Base-by-base conservation (phyloP, 1,284 basidiomycete species). In the Microbotryum lychnidis-dioicae region DNA sequence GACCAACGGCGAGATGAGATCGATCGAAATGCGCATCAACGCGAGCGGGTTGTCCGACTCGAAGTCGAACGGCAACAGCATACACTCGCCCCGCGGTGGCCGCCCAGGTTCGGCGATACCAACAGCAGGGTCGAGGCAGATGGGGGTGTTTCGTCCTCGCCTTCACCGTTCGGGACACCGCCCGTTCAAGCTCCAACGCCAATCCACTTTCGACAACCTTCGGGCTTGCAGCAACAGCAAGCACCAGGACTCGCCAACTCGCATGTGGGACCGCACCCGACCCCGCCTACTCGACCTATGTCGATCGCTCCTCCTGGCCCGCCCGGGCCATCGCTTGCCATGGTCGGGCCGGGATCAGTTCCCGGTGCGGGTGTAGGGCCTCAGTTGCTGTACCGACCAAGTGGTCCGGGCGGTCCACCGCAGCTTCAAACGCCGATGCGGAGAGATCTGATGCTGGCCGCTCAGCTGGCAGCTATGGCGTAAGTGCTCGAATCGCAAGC, bases 401-500 rank as follows among this genome's bases (percentile, higher is more conserved):
- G 2, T 1, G 37, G 37, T 37, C 37, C 37, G 12, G 37, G 12
- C 37, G 37, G 37, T 16, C 51, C 51, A 53, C 27, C 51, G 14
- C n/a, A 44, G 16, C 20, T 27, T 1, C 9, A 48, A 51, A n/a
- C 8, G 14, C 29, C 29, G 21, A 27, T n/a, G 21, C 9, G 14
- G 6, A 16, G 25, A 4, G 50, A 18, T 1, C 33, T 21, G 21
- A 47, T 52, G 2, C 57, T 68, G 6, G 67, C 58, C 1, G 64
- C 64, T 1, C 62, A 64, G 27, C 51, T 68, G 7, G 67, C 67
- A 0, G 29, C 59, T 2, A 55, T 60, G 8, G 67, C 64, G 66
- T 68, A n/a, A 50, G 63, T 51, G 12, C 16, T 25, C 33, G 10
- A 23, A 12, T 7, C 18, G 14, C 53, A 44, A 5, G 10, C 33